phyloP scores from a whole-genome alignment of 805 yeast genomes.

The Saturnispora bothae region DNA sequence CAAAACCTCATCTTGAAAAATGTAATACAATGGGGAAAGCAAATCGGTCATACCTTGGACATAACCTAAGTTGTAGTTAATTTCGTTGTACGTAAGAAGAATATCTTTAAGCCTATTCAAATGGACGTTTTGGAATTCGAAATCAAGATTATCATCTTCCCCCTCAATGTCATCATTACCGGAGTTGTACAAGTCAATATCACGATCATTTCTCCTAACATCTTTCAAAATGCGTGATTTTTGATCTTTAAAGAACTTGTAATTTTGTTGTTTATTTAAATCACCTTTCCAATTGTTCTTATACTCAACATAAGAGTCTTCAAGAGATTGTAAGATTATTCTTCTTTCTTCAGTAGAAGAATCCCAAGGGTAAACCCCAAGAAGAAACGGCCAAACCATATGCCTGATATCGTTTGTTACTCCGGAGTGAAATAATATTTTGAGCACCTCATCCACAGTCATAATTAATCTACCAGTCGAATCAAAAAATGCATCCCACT shows the following conservation, averaged over 20 bases:
- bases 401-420: conserved; percentile 45
- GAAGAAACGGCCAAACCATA: conserved; percentile 78
- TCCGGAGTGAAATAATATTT: conserved; percentile 86
- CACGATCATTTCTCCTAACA: conserved; percentile 82
- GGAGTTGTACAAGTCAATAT: conserved; percentile 47
- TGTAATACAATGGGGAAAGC: conserved; percentile 70
- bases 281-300: conserved; percentile 66
- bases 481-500: conserved; percentile 85
- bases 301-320: conserved; percentile 39
- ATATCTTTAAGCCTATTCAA: conserved; percentile 64
- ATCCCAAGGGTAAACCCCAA: conserved; percentile 86
- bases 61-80: conserved; percentile 77
- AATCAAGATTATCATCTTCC: conserved; percentile 28
- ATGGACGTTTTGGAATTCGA: conserved; percentile 66
- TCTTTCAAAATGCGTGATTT: conserved; percentile 86
- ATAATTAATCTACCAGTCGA: conserved; percentile 59
- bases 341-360: conserved; percentile 60
- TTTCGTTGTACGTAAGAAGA: conserved; percentile 75
- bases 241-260: conserved; percentile 82
- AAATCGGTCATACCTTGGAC: conserved; percentile 98
- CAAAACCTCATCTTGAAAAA: conserved; percentile 56
- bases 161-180: conserved; percentile 26
- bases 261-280: conserved; percentile 37
- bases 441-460: conserved; percentile 71
- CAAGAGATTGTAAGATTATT: conserved; percentile 44